A percentile compares a stretch with the other conserved stretches of the same genome.
These are phyloP conservation scores for Abrus precatorius DNA, from an alignment of 306 rosid species.

Conservation along the genomic window DNA sequence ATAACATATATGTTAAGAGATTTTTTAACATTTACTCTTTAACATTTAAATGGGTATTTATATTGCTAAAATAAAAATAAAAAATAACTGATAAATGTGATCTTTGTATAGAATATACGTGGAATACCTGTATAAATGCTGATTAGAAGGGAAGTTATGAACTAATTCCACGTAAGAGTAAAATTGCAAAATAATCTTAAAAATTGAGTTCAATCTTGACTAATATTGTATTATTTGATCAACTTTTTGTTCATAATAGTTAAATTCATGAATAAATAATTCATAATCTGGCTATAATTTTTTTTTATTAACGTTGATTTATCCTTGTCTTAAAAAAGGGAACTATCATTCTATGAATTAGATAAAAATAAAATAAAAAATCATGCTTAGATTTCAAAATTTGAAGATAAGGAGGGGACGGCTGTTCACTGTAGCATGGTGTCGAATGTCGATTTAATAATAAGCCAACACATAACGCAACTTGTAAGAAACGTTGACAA, in stretches of 20 bases:
- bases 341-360: not conserved
- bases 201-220: too few relatives aligned
- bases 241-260: not conserved
- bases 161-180: too few relatives aligned
- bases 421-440: not conserved
- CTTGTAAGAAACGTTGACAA: not conserved
- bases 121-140: too few relatives aligned
- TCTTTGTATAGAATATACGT: too few relatives aligned
- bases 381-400: too few relatives aligned
- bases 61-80: too few relatives aligned
- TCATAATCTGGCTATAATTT: not conserved
- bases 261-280: not conserved
- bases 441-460: not conserved
- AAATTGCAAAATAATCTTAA: too few relatives aligned
- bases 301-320: not conserved
- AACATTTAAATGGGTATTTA: too few relatives aligned
- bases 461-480: not conserved
- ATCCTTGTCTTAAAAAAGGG: not conserved
- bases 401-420: conserved; percentile 13
- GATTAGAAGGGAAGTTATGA: too few relatives aligned
- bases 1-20: too few relatives aligned
- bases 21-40: too few relatives aligned
- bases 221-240: not conserved
- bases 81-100: too few relatives aligned
- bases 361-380: not conserved